These are phyloP conservation scores for Acanthamoeba healyi DNA, from an alignment of 208 protist genomes.

Conservation along the genomic window DNA sequence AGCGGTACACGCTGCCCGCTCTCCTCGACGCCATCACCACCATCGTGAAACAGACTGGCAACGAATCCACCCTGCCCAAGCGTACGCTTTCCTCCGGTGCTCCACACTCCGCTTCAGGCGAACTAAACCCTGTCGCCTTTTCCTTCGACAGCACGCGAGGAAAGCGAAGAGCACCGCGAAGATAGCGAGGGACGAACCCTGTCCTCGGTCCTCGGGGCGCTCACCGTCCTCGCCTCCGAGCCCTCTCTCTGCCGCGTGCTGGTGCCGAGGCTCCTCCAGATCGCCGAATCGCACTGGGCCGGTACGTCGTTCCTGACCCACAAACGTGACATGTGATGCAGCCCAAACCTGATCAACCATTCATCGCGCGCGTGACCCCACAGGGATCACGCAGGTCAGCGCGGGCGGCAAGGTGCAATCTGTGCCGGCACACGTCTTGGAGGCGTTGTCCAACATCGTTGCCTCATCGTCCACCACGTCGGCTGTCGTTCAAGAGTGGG, in stretches of 20 bases:
- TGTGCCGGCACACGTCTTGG: background rate
- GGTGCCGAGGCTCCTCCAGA: constrained; percentile 23
- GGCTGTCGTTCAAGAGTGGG: background rate
- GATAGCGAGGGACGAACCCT: background rate
- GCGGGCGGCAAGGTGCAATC: background rate
- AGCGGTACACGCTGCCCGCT: constrained; percentile 8
- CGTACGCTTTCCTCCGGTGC: background rate
- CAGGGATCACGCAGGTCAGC: background rate
- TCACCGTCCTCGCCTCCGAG: constrained; percentile 37
- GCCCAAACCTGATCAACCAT: no score
- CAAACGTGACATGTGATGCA: no score
- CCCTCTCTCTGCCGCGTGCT: constrained; percentile 1
- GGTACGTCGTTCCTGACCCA: background rate
- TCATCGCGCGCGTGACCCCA: background rate
- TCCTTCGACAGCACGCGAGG: background rate
- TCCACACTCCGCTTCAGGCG: background rate
- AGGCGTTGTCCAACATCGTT: background rate
- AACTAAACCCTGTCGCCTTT: background rate
- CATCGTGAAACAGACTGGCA: background rate
- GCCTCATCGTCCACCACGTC: background rate
- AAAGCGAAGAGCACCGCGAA: constrained; percentile 22
- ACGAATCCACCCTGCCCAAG: background rate
- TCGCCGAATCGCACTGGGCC: constrained; percentile 20
- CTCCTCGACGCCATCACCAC: background rate
- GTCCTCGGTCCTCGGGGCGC: background rate